A percentile compares a stretch with the other conserved stretches of the same genome.
These are phyloP conservation scores for Sutorius eximius DNA, from an alignment of 1,284 basidiomycete genomes.

Conservation along the genomic window DNA sequence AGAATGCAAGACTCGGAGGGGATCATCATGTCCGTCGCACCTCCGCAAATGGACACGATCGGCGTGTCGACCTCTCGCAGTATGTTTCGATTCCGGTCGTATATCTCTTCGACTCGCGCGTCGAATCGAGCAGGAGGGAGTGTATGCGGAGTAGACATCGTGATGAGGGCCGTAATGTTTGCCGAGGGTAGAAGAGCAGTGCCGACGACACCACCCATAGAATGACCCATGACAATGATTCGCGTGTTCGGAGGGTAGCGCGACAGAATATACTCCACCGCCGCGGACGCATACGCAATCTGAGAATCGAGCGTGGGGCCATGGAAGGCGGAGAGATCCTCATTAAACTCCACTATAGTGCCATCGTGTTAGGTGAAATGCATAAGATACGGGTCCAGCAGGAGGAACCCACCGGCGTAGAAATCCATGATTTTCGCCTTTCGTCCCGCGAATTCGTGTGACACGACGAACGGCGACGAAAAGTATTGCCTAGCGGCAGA, in stretches of 20 bases:
- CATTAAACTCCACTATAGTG: conserved; percentile 87
- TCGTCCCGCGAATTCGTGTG: conserved; percentile 50
- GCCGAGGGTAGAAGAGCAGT: conserved; percentile 65
- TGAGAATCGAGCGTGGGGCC: conserved; percentile 86
- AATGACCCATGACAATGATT: conserved; percentile 87
- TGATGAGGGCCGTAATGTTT: conserved; percentile 79
- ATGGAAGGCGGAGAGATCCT: conserved; percentile 96
- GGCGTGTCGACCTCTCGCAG: conserved; percentile 52
- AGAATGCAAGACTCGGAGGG: conserved; percentile 89
- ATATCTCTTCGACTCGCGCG: conserved; percentile 74
- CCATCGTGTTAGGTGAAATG: background rate
- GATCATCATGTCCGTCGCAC: conserved; percentile 90
- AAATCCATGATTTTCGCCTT: conserved; percentile 70
- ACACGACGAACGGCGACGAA: conserved; percentile 50
- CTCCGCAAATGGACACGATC: conserved; percentile 88
- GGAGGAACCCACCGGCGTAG: conserved; percentile 63
- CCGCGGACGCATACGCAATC: conserved; percentile 72
- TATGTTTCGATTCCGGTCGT: conserved; percentile 44
- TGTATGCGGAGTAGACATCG: conserved; percentile 92
- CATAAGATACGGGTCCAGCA: background rate
- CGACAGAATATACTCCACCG: conserved; percentile 76
- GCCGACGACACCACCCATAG: conserved; percentile 98
- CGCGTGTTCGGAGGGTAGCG: conserved; percentile 64
- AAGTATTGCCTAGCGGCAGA: conserved; percentile 84
- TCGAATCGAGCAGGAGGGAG: conserved; percentile 90